Evolutionary conservation across 208 protist species (phyloP).

Genomic region (Crithidia brevicula): DNA sequence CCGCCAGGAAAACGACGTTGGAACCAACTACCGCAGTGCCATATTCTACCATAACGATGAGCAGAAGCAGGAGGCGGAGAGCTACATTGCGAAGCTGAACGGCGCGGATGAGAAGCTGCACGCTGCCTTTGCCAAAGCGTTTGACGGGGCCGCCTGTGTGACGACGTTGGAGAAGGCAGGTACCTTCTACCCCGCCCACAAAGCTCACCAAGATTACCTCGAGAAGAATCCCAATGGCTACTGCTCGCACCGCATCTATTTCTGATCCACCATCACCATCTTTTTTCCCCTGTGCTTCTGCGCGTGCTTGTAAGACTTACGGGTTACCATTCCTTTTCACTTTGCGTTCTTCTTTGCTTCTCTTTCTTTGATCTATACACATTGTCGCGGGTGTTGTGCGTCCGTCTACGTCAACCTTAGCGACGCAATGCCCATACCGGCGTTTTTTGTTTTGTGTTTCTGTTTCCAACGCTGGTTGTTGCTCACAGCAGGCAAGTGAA

Average conservation of each 20-base stretch:
- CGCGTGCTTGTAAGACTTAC: too few relatives aligned
- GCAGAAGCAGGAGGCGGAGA: slow-evolving; percentile 80
- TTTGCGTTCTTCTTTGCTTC: too few relatives aligned
- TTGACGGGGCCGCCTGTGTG: slow-evolving; percentile 61
- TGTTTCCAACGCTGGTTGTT: too few relatives aligned
- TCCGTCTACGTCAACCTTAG: too few relatives aligned
- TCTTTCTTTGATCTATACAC: too few relatives aligned
- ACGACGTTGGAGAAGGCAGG: slow-evolving; percentile 70
- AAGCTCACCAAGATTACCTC: slow-evolving; percentile 89
- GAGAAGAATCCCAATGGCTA: slow-evolving; percentile 81
- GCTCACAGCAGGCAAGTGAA: too few relatives aligned
- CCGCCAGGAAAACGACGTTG: slow-evolving; percentile 90
- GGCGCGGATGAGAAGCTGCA: slow-evolving; percentile 57
- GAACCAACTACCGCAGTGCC: slow-evolving; percentile 95
- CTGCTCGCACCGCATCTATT: slow-evolving; percentile 84
- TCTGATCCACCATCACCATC: slow-evolving; percentile 16
- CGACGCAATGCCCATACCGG: too few relatives aligned
- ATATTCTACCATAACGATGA: slow-evolving; percentile 93
- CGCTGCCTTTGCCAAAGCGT: slow-evolving; percentile 72
- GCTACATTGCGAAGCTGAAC: slow-evolving; percentile 81
- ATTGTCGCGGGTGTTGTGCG: too few relatives aligned
- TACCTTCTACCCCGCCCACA: slow-evolving; percentile 87
- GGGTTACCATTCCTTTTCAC: too few relatives aligned
- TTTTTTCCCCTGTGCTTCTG: neutral
- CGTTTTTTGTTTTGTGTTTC: too few relatives aligned